A percentile compares a stretch with the other conserved stretches of the same genome.
These are phyloP conservation scores for Schwanniomyces yamadae DNA, from an alignment of 805 yeast species.

Conservation along the genomic window DNA sequence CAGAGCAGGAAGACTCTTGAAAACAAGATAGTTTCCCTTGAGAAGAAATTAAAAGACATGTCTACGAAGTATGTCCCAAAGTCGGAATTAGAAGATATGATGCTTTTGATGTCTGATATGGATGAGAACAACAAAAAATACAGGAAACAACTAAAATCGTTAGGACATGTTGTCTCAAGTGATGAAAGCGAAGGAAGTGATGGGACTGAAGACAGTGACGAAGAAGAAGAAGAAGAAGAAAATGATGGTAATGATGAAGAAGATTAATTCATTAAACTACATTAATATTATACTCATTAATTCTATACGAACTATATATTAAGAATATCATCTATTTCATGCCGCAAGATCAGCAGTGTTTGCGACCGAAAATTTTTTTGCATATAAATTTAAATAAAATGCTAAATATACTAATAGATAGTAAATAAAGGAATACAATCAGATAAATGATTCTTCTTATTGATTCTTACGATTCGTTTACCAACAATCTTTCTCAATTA, in stretches of 20 bases:
- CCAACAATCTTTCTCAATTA: conserved; percentile 72
- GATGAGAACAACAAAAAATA: conserved; percentile 66
- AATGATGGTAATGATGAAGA: conserved; percentile 4
- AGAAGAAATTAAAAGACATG: conserved; percentile 6
- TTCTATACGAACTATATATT: too few relatives aligned
- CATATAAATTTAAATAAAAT: too few relatives aligned
- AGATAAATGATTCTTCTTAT: conserved; percentile 59
- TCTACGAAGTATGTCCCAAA: conserved; percentile 37
- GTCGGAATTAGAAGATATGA: conserved; percentile 67
- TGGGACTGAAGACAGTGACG: conserved; percentile 54
- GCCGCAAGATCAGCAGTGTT: too few relatives aligned
- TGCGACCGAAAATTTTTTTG: too few relatives aligned
- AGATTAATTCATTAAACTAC: too few relatives aligned
- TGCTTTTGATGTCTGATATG: conserved; percentile 72
- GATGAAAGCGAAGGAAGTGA: conserved; percentile 72
- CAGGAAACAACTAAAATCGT: conserved; percentile 46
- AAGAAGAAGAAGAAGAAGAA: conserved; percentile 26
- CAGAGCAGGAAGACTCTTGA: neutral
- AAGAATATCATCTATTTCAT: too few relatives aligned
- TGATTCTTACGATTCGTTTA: conserved; percentile 95
- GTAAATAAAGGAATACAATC: neutral
- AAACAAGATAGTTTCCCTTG: conserved; percentile 4
- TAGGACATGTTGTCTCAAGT: conserved; percentile 64
- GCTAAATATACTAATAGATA: too few relatives aligned
- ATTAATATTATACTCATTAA: too few relatives aligned